Conservation (phyloP, 2,329 filamentous ascomycete genomes). For the Colletotrichum orchidophilum region DNA sequence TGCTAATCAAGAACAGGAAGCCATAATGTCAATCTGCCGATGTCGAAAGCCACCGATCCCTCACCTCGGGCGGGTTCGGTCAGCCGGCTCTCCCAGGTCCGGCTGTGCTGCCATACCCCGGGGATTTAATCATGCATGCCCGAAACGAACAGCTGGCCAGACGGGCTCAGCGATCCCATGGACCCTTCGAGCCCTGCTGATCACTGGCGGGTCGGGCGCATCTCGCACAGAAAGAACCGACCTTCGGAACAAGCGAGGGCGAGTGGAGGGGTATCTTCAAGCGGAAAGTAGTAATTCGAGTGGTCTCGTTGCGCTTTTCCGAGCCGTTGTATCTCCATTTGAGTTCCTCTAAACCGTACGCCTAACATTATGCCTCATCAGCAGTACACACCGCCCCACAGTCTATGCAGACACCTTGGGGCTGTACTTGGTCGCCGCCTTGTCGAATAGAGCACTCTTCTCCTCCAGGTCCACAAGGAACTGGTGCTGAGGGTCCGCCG, state of each 20-base stretch:
- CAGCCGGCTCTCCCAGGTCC: not conserved
- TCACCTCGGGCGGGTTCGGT: slow-evolving; percentile 12
- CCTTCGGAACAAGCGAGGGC: not conserved
- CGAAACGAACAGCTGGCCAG: slow-evolving; percentile 2
- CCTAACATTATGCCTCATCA: slow-evolving; percentile 34
- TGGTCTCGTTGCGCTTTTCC: slow-evolving; percentile 33
- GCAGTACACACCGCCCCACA: slow-evolving; percentile 13
- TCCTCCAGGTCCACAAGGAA: slow-evolving; percentile 79
- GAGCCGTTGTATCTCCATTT: slow-evolving; percentile 28
- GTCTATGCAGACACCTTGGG: slow-evolving; percentile 74
- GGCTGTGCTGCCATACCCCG: not conserved
- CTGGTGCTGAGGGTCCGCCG: slow-evolving; percentile 72
- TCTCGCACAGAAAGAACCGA: not conserved
- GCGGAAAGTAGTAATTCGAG: slow-evolving; percentile 28
- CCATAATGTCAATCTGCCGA: slow-evolving; percentile 22
- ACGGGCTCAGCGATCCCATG: slow-evolving; percentile 5
- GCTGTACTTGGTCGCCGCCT: slow-evolving; percentile 85
- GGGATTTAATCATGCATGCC: not conserved
- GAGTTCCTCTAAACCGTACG: slow-evolving; percentile 34
- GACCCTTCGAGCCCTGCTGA: slow-evolving; percentile 30
- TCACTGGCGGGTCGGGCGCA: slow-evolving; percentile 20
- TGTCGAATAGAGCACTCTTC: slow-evolving; percentile 89
- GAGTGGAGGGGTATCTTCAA: slow-evolving; percentile 27
- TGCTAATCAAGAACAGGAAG: slow-evolving; percentile 24
- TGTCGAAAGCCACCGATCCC: slow-evolving; percentile 12